phyloP scores from a whole-genome alignment of 2,329 filamentous ascomycete species.

The Fusarium sterilihyphosum region DNA sequence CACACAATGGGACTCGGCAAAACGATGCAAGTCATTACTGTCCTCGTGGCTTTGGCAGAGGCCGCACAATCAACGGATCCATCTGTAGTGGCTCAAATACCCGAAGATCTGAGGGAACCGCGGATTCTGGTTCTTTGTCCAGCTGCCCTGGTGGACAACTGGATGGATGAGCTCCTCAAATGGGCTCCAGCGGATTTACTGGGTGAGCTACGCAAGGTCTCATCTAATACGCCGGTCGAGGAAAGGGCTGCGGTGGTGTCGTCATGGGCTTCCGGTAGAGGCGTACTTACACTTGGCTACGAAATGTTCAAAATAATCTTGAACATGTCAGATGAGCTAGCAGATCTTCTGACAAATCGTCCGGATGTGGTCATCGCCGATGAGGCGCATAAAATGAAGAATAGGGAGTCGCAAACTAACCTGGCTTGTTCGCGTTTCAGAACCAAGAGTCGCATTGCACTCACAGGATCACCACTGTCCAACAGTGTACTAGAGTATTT shows the following conservation, averaged over 20 bases:
- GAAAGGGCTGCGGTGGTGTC: conserved; percentile 59
- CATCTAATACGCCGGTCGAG: conserved; percentile 47
- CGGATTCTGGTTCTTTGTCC: conserved; percentile 81
- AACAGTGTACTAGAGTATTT: conserved; percentile 89
- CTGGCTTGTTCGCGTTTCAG: conserved; percentile 66
- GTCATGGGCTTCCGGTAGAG: conserved; percentile 72
- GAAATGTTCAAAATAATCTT: conserved; percentile 66
- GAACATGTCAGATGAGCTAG: conserved; percentile 45
- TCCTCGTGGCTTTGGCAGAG: conserved; percentile 79
- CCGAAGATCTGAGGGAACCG: conserved; percentile 67
- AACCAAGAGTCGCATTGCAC: conserved; percentile 78
- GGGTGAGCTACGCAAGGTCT: conserved; percentile 66
- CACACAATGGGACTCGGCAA: conserved; percentile 95
- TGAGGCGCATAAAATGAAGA: conserved; percentile 86
- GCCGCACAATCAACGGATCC: conserved; percentile 69
- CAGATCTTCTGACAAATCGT: conserved; percentile 62
- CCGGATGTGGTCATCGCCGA: conserved; percentile 84
- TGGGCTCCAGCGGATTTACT: conserved; percentile 72
- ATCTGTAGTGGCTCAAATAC: conserved; percentile 72
- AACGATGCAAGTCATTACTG: conserved; percentile 88
- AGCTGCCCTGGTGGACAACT: conserved; percentile 79
- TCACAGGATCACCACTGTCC: conserved; percentile 87
- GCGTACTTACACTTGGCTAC: conserved; percentile 82
- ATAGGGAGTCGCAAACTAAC: conserved; percentile 63
- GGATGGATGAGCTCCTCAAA: conserved; percentile 77